phyloP scores from a whole-genome alignment of 2,329 filamentous ascomycete genomes.

The Fusarium sp. region DNA sequence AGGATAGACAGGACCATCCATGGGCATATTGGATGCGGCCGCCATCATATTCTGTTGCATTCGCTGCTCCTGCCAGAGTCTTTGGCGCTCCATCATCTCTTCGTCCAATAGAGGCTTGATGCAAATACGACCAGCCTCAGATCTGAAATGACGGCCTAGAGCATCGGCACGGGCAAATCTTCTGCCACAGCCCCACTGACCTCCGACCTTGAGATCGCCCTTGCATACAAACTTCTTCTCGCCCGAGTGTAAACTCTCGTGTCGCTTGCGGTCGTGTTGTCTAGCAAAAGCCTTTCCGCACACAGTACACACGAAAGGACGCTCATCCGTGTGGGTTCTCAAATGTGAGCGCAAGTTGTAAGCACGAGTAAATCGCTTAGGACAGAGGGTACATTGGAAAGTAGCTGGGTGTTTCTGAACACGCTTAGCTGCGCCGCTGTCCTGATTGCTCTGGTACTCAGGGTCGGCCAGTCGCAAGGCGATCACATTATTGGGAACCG shows the following conservation, averaged over 20 bases:
- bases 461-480: constrained; percentile 94
- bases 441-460: constrained; percentile 78
- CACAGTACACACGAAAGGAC: constrained; percentile 96
- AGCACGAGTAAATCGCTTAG: constrained; percentile 95
- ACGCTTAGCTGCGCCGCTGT: constrained; percentile 78
- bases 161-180: constrained; percentile 96
- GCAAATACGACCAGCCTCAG: constrained; percentile 94
- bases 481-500: constrained; percentile 75
- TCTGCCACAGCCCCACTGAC: constrained; percentile 92
- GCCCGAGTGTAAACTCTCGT: constrained; percentile 95
- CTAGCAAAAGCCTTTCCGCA: constrained; percentile 98
- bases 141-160: constrained; percentile 93
- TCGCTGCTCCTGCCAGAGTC: constrained; percentile 80
- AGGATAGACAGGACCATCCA: constrained; percentile 71
- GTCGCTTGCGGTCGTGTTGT: constrained; percentile 96
- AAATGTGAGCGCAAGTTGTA: constrained; percentile 97
- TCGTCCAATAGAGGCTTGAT: constrained; percentile 98
- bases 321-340: constrained; percentile 96
- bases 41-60: constrained; percentile 75
- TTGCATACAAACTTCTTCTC: constrained; percentile 99
- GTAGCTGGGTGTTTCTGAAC: constrained; percentile 98
- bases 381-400: constrained; percentile 93
- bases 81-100: constrained; percentile 87
- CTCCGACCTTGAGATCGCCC: constrained; percentile 86
- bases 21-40: constrained; percentile 67